Evolutionary conservation across 495 filamentous ascomycete genomes (phyloP), one percentile per base, ranked within the genome.

Genomic region (Xylaria telfairii): DNA sequence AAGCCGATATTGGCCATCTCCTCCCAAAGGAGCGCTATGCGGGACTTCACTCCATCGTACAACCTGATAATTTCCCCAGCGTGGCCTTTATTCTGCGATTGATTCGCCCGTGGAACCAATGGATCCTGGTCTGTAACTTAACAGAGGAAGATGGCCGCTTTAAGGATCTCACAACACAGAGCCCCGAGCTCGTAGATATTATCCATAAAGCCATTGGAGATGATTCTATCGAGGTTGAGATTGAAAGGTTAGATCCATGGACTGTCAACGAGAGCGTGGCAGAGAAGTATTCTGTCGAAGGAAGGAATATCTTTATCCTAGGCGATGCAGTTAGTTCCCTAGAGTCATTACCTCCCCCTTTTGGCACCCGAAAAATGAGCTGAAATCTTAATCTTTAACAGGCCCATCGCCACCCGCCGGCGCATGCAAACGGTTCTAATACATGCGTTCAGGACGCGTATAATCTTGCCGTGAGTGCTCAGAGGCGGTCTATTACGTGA

Each of bases 81-180:
- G 84, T 83, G 81, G 74, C 75, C 17, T 69, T 73, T 17, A 80
- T 86, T 57, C 71, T 81, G 5, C 74, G 87, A 28, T 86, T 89
- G 84, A 84, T 89, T 3, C 86, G 85, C 75, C 82, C 86, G 1
- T 89, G 85, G 86, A 70, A 86, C 73, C 82, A 88, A 73, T 87
- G 87, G 87, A 81, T 89, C 75, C 84, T 88, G 56, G 85, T 88
- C 67, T 71, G 84, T n/a, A 79, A 86, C 17, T 80, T 84, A 0
- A 74, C 75, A 32, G 81, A 80, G 0, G 73, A 75, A 19, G 77
- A 81, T 56, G 37, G 75, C 13, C 73, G 73, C 12, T 76, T 77
- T 65, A 72, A 77, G 17, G n/a, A 68, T 21, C 26, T 71, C 9
- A 74, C 68, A 8, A 80, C 83, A 0, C 71, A 79, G 0, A 67